Base-by-base conservation (phyloP, 345 rosid species). In the Arabis alpina region DNA sequence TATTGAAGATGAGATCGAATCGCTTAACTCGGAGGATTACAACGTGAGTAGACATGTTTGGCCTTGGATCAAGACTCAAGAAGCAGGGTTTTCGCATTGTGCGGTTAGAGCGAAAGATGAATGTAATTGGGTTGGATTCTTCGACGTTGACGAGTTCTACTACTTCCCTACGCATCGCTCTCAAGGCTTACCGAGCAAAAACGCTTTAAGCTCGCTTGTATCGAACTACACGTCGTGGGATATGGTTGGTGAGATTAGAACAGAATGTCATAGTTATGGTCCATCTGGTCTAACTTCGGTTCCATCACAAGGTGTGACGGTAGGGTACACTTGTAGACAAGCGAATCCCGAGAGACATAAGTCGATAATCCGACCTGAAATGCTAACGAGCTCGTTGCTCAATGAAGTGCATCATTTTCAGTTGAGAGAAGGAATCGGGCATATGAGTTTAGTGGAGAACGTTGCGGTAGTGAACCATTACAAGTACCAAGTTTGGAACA, bases 61-160 rank as follows among this genome's bases (percentile, higher is more conserved):
- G 98, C 99, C 99, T 0, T 95, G 99, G 99, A 85, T 87, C 63
- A 95, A 95, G 76, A 84, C 98, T 30, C 99, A 95, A 67, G 99
- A 95, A 78, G 99, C 98, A 0, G 98, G 99, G 0, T 92, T 95
- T 76, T 92, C 98, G 0, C 98, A 95, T 57, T 95, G 99, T 71
- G 87, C 90, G 47, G 67, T 95, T 50, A 78, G 88, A 71, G 93
- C 99, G 3, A 85, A 82, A 78, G 73, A 80, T 1, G 96, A 87
- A 61, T 95, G 99, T 76, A 69, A 79, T 60, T 95, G 98, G 99
- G 83, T 95, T 0, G 99, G 91, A 15, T 95, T 95, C 85, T 88
- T 95, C 30, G 98, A 95, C 37, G 98, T 95, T 0, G 99, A 95
- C 39, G 99, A 95, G 79, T 95, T 91, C 76, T 95, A 84, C 80